Evolutionary conservation across 805 yeast genomes (phyloP), one percentile per base, ranked within the genome.

Genomic region (Ogataea haglerorum): DNA sequence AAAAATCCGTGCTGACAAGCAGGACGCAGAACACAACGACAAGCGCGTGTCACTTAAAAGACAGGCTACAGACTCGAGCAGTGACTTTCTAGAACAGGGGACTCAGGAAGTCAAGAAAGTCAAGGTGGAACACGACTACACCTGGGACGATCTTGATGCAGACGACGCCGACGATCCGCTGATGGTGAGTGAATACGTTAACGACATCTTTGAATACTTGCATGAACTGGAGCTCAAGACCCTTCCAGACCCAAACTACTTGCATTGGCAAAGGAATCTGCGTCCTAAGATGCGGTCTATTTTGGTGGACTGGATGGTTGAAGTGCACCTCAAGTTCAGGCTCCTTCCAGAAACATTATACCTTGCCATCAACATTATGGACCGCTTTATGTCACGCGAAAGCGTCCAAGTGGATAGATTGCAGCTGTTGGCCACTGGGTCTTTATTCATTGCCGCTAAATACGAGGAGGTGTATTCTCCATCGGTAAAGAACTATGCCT

Each of bases 131-230:
- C 50, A 42, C 16, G 51, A 51, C 27, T 71, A 72, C 52, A 69
- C 64, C 38, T 78, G 89, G 87, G 89, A 83, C 56, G 87, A 82
- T 59, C 65, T 83, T 45, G 93, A 84, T 54, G 76, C 72, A 22
- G 85, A 78, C 46, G 90, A 84, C 57, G 57, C 63, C 34, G 82
- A 79, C 48, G 91, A 84, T 58, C 86, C 82, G 15, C 65, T 86
- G 47, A 90, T 91, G 96, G 97, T 86, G 23, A 78, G 89, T 46
- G 99, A 91, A 67, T 91, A 90, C 62, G 95, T 85, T 40, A 76
- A 69, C 47, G 97, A 88, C 45, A 90, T 91, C 42, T 90, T 87
- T 63, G 82, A 77, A 22, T 88, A 85, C 62, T 67, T 90, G 53
- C 80, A 82, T 59, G 80, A 73, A 55, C 69, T 82, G 45, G 96